These are phyloP conservation scores for Penicillium sp. DNA, from an alignment of 2,329 filamentous ascomycete species.

Conservation along the genomic window DNA sequence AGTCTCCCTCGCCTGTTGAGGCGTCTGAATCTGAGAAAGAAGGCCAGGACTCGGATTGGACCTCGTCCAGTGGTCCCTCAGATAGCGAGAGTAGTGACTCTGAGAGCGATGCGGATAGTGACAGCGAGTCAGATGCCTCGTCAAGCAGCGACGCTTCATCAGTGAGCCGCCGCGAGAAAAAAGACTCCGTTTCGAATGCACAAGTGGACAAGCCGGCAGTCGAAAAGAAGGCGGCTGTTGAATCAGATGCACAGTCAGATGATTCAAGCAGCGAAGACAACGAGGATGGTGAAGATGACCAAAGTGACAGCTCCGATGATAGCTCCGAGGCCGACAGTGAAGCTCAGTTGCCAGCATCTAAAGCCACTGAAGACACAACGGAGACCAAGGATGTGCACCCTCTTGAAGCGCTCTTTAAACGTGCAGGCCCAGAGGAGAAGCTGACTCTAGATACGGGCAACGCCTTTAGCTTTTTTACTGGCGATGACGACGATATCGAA, in stretches of 20 bases:
- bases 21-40: conserved; percentile 16
- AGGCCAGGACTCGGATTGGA: conserved; percentile 28
- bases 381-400: conserved; percentile 67
- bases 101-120: neutral
- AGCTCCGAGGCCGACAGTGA: conserved; percentile 13
- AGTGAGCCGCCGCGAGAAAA: neutral
- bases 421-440: conserved; percentile 47
- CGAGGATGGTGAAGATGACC: conserved; percentile 8
- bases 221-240: conserved; percentile 25
- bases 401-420: conserved; percentile 88
- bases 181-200: neutral
- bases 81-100: neutral
- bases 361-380: conserved; percentile 19
- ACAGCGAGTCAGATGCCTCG: neutral
- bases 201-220: neutral
- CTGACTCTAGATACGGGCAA: conserved; percentile 14
- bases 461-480: conserved; percentile 77
- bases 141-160: neutral
- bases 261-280: conserved; percentile 3
- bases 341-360: conserved; percentile 28
- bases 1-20: neutral
- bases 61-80: conserved; percentile 32
- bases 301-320: conserved; percentile 4
- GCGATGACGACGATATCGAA: conserved; percentile 38
- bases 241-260: neutral